Base-by-base conservation (phyloP, 1,284 basidiomycete species). In the Apiotrichum sp. region DNA sequence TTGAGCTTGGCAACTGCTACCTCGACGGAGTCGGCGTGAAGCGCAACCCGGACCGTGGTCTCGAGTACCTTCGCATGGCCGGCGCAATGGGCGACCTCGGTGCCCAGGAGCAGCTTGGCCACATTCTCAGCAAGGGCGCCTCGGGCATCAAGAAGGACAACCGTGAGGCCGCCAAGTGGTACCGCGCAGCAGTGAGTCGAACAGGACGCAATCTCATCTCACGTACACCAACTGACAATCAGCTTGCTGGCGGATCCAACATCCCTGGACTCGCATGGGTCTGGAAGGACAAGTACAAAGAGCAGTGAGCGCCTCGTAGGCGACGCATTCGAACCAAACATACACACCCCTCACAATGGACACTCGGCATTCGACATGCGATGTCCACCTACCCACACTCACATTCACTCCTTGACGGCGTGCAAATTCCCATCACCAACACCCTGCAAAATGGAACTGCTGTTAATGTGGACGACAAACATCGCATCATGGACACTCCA, bases 161-260 rank as follows among this genome's bases (percentile, higher is more conserved):
- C 73, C 68, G 70, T 50, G 74, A 76, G 60, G 72, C 75, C 14
- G 73, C 74, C 3, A 70, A 67, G 58, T 77, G 75, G 75, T 77
- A 77, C 56, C 62, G 75, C 5, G 70, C 69, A 49, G 75, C 75
- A 8, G 64, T 71, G 52, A 62, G 47, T 48, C 4, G 4, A 4
- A 33, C 22, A 13, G 22, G 22, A 7, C n/a, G 42, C 31, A 29
- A 13, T 11, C 29, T 32, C 13, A 13, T 8, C 8, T 38, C 13
- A 38, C 36, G 44, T 6, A 11, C 31, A 62, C 22, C 7, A 46
- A 16, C 47, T 49, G 47, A 39, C 47, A 13, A 38, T 16, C 48
- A 22, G 44, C 46, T 57, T 33, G n/a, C 68, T 38, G 69, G 68
- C 10, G 70, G 72, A 5, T 64, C 64, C 31, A 70, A 65, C 41